Evolutionary conservation across 352 stramenopile genomes (phyloP), one percentile per base, ranked within the genome.

Genomic region (Peronospora farinosa): DNA sequence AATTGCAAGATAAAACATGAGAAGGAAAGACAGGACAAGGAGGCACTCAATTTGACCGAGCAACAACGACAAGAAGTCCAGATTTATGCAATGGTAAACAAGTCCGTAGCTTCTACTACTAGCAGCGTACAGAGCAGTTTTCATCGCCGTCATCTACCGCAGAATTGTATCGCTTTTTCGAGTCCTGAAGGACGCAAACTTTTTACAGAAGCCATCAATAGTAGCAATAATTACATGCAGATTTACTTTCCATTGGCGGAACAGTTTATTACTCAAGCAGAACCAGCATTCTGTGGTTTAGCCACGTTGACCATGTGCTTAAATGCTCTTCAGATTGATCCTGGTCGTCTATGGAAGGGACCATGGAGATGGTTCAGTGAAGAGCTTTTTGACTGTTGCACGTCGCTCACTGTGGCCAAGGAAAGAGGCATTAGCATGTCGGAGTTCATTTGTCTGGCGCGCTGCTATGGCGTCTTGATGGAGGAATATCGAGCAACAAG

Each of bases 181-280:
- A 96, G 82, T 15, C 32, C 59, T 2, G 70, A 92, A 56, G 95
- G 94, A 4, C 71, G 78, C 19, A 58, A 63, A 50, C 70, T 96
- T 8, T 97, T 98, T 55, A 64, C 74, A 7, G 72, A 97, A 31
- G 77, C 88, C 42, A 63, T 87, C 36, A 77, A 69, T 47, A 57
- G 67, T 45, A 43, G n/a, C 21, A 47, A 16, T 9, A 84, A 86
- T 54, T 88, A 78, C 65, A 91, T 91, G 80, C 73, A 88, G 41
- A 89, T 86, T 39, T 99, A 98, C 76, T 98, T 97, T 56, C 72
- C 80, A 5, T 63, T 97, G 47, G 84, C 83, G 0, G 85, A 96
- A 55, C 77, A 95, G 61, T 96, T 95, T 54, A 88, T 66, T 16
- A 92, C 85, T 1, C 90, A 98, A 52, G 81, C 89, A 15, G 95